Evolutionary conservation across 352 stramenopile genomes (phyloP).

Genomic region (Phytophthora brassicae): DNA sequence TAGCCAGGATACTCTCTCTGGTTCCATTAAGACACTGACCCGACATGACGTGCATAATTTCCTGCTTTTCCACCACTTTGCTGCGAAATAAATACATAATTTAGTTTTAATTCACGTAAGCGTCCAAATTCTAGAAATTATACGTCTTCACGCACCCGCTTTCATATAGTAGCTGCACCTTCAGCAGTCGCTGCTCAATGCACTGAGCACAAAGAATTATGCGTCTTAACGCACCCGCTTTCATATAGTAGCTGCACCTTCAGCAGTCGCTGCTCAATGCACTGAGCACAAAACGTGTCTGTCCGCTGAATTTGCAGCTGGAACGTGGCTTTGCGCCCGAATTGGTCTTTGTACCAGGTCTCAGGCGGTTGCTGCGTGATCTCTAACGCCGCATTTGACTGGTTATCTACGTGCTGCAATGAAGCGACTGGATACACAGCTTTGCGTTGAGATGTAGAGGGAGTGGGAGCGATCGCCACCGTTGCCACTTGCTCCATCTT

Average conservation of each 20-base stretch:
- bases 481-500: conserved; percentile 13
- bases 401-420: not conserved
- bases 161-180: conserved; percentile 73
- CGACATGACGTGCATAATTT: conserved; percentile 60
- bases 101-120: not conserved
- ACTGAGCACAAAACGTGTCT: conserved; percentile 37
- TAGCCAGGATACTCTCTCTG: conserved; percentile 46
- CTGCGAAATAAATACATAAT: conserved; percentile 21
- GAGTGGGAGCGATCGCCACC: conserved; percentile 28
- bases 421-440: not conserved
- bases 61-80: conserved; percentile 77
- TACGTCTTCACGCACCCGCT: conserved; percentile 35
- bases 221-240: conserved; percentile 37
- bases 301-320: conserved; percentile 45
- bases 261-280: conserved; percentile 53
- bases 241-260: conserved; percentile 73
- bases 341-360: conserved; percentile 84
- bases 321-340: conserved; percentile 75
- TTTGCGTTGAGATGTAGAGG: not conserved
- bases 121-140: not conserved
- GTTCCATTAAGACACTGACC: conserved; percentile 66
- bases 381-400: conserved; percentile 38
- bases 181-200: conserved; percentile 56
- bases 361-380: conserved; percentile 60
- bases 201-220: too few relatives aligned